Conservation (phyloP, 306 rosid genomes). For the Crataegus laevigata region DNA sequence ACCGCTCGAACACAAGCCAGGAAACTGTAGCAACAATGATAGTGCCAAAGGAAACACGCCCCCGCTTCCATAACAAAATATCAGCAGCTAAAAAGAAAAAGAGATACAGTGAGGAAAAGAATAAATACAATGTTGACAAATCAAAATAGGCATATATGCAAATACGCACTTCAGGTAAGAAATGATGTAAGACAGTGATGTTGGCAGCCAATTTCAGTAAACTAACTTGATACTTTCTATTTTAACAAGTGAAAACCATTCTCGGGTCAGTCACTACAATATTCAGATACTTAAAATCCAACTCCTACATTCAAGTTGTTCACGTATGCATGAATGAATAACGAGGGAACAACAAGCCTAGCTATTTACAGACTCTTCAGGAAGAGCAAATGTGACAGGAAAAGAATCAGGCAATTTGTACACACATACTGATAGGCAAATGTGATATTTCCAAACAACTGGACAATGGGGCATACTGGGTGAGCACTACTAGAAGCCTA, state of each 20-base stretch:
- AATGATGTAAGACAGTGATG: not conserved
- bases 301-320: not conserved
- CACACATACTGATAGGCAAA: no score
- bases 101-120: constrained; percentile 11
- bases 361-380: not conserved
- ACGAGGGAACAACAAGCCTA: not conserved
- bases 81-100: constrained; percentile 53
- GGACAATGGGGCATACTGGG: not conserved
- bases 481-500: not conserved
- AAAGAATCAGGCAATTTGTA: not conserved
- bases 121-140: not conserved
- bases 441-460: not conserved
- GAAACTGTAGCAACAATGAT: constrained; percentile 63
- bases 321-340: not conserved
- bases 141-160: not conserved
- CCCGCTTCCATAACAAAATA: constrained; percentile 69
- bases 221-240: not conserved
- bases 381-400: not conserved
- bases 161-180: not conserved
- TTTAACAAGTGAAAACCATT: not conserved
- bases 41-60: constrained; percentile 57
- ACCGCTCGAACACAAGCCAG: constrained; percentile 65
- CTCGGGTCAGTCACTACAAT: not conserved
- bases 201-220: not conserved
- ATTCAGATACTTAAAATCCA: not conserved